Percentiles rank a stretch among this genome's conserved stretches.
Evolutionary conservation across 768 basidiomycete genomes (phyloP).

Genomic region (Glaciozyma antarctica): DNA sequence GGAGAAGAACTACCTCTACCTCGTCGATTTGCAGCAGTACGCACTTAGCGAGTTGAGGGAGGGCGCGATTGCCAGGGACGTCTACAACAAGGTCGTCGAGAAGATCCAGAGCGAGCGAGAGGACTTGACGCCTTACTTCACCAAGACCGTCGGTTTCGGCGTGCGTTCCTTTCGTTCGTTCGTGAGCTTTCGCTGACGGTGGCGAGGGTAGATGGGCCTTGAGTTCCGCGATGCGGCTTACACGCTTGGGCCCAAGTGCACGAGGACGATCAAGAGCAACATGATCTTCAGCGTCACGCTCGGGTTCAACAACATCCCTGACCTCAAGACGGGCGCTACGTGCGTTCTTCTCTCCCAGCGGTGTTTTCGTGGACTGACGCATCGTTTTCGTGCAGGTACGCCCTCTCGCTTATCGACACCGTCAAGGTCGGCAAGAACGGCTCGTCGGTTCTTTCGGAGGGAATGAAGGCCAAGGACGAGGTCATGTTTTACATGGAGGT

Average conservation of each 20-base stretch:
- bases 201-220: slow-evolving; percentile 63
- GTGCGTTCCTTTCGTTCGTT: slow-evolving; percentile 45
- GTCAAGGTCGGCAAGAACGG: slow-evolving; percentile 59
- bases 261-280: slow-evolving; percentile 56
- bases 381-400: slow-evolving; percentile 51
- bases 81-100: slow-evolving; percentile 65
- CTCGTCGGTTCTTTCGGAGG: slow-evolving; percentile 53
- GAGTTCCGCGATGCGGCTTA: slow-evolving; percentile 88
- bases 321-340: slow-evolving; percentile 57
- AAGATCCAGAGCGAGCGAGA: slow-evolving; percentile 68
- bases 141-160: slow-evolving; percentile 81
- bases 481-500: slow-evolving; percentile 63
- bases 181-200: not conserved
- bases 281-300: slow-evolving; percentile 80
- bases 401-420: slow-evolving; percentile 79
- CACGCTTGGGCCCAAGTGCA: slow-evolving; percentile 70
- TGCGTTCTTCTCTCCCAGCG: slow-evolving; percentile 39
- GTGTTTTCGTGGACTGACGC: not conserved
- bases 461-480: slow-evolving; percentile 72
- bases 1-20: slow-evolving; percentile 73
- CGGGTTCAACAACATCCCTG: slow-evolving; percentile 73
- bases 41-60: slow-evolving; percentile 67
- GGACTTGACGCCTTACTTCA: slow-evolving; percentile 70
- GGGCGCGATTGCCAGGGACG: slow-evolving; percentile 62
- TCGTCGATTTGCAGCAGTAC: slow-evolving; percentile 67